Evolutionary conservation across 2,329 filamentous ascomycete species (phyloP).

Genomic region (Zymoseptoria tritici): DNA sequence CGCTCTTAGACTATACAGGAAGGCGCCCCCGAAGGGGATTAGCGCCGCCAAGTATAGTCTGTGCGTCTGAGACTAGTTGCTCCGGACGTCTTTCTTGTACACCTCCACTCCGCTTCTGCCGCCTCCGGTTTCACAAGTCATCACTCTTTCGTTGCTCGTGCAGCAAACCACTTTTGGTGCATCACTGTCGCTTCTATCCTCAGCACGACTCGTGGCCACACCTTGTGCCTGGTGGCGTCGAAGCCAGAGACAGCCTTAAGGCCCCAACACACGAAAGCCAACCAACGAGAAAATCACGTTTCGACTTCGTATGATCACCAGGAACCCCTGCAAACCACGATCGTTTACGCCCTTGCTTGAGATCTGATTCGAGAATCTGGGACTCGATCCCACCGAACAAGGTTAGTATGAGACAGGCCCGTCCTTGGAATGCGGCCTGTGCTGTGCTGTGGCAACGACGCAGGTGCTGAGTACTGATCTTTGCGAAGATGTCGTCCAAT

Average conservation of each 20-base stretch:
- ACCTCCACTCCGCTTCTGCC: background rate
- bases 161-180: background rate
- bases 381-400: background rate
- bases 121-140: background rate
- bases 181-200: background rate
- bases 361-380: background rate
- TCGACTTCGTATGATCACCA: background rate
- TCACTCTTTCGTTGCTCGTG: background rate
- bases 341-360: background rate
- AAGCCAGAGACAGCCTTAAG: background rate
- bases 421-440: background rate
- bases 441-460: background rate
- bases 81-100: background rate
- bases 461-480: background rate
- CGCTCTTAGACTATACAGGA: too few species aligned
- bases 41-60: too few species aligned
- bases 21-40: too few species aligned
- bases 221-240: background rate
- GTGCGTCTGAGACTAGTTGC: too few species aligned
- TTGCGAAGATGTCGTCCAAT: conserved; percentile 15
- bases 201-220: background rate
- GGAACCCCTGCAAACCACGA: background rate
- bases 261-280: background rate
- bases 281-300: background rate
- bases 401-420: background rate